A percentile compares a stretch with the other conserved stretches of the same genome.
Conservation (phyloP, 345 rosid genomes). For the Rubroshorea leprosula region DNA sequence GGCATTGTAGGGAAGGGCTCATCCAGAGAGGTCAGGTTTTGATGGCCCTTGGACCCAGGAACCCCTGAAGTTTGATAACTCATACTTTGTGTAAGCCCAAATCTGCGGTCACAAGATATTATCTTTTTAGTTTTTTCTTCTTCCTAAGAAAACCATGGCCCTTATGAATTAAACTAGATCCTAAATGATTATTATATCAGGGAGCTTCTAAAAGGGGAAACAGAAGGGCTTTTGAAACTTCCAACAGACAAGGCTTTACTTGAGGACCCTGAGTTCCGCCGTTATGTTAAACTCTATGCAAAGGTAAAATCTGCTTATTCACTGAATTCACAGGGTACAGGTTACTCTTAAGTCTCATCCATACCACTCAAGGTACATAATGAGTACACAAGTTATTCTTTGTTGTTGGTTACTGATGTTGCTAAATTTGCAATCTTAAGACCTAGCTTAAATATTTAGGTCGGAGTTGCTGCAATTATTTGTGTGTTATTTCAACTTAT, state of each 20-base stretch:
- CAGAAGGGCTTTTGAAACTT: slow-evolving; percentile 61
- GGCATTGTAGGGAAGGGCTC: slow-evolving; percentile 72
- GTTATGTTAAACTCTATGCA: slow-evolving; percentile 72
- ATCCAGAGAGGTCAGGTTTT: slow-evolving; percentile 89
- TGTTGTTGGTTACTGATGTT: neutral
- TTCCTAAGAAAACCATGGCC: neutral
- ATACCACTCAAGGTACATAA: neutral
- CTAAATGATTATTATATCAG: neutral
- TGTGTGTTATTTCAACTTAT: too few species aligned
- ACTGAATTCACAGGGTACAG: neutral
- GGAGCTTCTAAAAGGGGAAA: too few species aligned
- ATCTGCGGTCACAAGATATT: slow-evolving; percentile 2
- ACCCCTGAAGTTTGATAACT: slow-evolving; percentile 88
- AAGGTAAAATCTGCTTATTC: slow-evolving; percentile 39
- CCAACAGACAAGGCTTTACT: too few species aligned
- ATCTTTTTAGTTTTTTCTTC: neutral
- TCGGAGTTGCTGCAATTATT: neutral
- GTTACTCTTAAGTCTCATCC: too few species aligned
- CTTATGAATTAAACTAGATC: neutral
- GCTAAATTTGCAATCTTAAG: neutral
- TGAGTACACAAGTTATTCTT: neutral
- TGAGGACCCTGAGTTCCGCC: slow-evolving; percentile 31
- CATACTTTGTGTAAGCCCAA: slow-evolving; percentile 73
- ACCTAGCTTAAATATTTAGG: slow-evolving; percentile 7
- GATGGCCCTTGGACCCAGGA: slow-evolving; percentile 97